phyloP scores from a whole-genome alignment of 2,329 filamentous ascomycete genomes.

The Zymoseptoria tritici region DNA sequence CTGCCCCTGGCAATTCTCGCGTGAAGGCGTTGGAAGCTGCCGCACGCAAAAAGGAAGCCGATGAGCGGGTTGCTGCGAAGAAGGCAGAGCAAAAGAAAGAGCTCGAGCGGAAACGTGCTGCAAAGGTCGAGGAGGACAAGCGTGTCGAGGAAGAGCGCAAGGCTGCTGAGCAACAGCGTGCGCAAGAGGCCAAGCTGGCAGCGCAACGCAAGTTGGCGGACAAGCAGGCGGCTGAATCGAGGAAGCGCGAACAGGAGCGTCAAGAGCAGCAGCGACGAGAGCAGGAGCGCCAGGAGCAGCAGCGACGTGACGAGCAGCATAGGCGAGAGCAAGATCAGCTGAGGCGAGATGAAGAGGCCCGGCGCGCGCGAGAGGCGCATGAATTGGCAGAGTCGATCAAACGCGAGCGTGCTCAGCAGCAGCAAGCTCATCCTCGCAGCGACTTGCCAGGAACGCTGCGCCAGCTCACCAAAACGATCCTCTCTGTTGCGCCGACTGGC shows the following conservation, averaged over 20 bases:
- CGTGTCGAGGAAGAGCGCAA: conserved; percentile 26
- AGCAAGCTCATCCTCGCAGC: conserved; percentile 34
- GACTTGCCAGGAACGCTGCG: conserved; percentile 47
- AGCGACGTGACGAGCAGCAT: conserved; percentile 22
- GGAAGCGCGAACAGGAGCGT: conserved; percentile 33
- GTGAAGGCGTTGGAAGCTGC: conserved; percentile 59
- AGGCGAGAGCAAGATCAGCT: conserved; percentile 32
- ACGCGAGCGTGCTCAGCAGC: conserved; percentile 29
- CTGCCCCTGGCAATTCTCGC: conserved; percentile 50
- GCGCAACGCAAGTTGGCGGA: conserved; percentile 33
- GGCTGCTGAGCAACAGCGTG: conserved; percentile 32
- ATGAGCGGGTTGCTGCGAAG: conserved; percentile 70
- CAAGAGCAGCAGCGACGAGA: conserved; percentile 31
- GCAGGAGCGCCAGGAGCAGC: conserved; percentile 34
- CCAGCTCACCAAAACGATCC: conserved; percentile 56
- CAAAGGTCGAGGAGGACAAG: conserved; percentile 48
- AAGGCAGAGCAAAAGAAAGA: conserved; percentile 78
- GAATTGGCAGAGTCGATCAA: conserved; percentile 30
- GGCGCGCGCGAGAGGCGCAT: conserved; percentile 26
- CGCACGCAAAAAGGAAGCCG: conserved; percentile 75
- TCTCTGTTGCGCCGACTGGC: conserved; percentile 51
- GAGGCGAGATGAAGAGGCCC: conserved; percentile 20
- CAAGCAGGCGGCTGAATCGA: conserved; percentile 42
- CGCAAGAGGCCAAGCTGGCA: conserved; percentile 31
- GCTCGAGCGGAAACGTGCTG: conserved; percentile 66